Base-by-base conservation (phyloP, 2,329 filamentous ascomycete genomes). In the Tolypocladium amazonense region DNA sequence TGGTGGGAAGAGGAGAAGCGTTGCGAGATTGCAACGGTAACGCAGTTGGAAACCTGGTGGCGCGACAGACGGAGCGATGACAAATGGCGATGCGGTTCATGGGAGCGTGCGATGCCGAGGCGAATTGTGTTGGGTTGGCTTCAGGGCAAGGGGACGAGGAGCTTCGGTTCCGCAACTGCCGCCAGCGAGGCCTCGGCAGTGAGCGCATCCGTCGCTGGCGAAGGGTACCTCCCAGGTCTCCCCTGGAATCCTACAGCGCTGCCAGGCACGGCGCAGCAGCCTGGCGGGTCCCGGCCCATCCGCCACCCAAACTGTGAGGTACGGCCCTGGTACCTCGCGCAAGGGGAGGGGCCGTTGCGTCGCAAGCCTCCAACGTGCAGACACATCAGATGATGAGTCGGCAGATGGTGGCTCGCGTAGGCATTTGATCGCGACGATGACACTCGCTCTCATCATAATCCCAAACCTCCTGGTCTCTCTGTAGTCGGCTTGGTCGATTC, bases 11-110 rank as follows among this genome's bases (percentile, higher is more conserved):
- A n/a, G 12, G 27, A 37, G 30, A 20, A 41, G 57, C 4, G 30
- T 18, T 30, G 27, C 38, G 47, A 18, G 57, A 59, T 56, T 60
- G 52, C 27, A 60, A 39, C 59, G 58, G 33, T 18, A 50, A 38
- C 37, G 12, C 30, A 52, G 56, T 23, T 30, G 38, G 15, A 15
- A 20, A 14, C 23, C 33, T 14, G 33, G 33, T 45, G 23, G 60
- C 41, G 30, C 41, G 50, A 30, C 20, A 25, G 2, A 57, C 41
- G 37, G 57, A 37, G 53, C 57, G 59, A 61, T 59, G 62, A 57
- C 60, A 61, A 61, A 60, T 60, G 50, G 50, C n/a, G 27, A 50
- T 33, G 9, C 58, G 50, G 27, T 58, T 35, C 60, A 62, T 63
- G 53, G 15, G 33, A 38, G n/a, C 54, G 18, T 43, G 18, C 39